Evolutionary conservation across 2,329 filamentous ascomycete species (phyloP), one percentile per base, ranked within the genome.

Genomic region (Clonostachys rosea): DNA sequence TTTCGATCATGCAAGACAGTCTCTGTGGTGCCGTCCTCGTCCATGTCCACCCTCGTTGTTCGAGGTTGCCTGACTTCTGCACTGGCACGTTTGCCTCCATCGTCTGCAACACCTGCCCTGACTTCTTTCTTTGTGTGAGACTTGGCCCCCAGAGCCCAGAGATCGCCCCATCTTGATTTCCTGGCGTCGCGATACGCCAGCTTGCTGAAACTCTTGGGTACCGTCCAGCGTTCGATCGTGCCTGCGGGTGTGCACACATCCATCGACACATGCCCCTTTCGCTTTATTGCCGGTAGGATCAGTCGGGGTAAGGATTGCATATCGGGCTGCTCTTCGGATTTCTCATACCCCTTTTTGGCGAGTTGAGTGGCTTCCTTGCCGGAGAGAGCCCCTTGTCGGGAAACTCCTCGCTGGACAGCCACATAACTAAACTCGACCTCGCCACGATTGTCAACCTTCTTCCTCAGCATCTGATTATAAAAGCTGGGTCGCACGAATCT

Each of bases 111-210:
- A 45, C 87, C 87, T 4, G 87, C 66, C 8, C 83, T 79, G 40
- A 87, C 69, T 13, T 70, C 73, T 42, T 88, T 73, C 3, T 67
- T 60, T 5, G 87, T 78, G 12, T 90, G 78, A 0, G 90, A 95
- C 75, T 97, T 97, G 18, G 91, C 92, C 0, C 94, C 94, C 1
- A 97, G 74, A 1, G 92, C 91, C 94, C 94, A 99, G 10, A 97
- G 74, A 63, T 97, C 94, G 37, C 94, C 94, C 94, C 92, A 97
- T 46, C 71, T 72, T 1, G 86, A 80, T 69, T 99, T 99, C 51
- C 94, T 83, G 35, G 94, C 94, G 62, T 97, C 94, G 57, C 88
- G 89, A 69, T 92, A 97, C 1, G 91, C 91, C 57, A 87, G 83
- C 56, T 80, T 84, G 63, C 85, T 86, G 67, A 86, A 94, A 50